phyloP scores from a whole-genome alignment of 2,329 filamentous ascomycete genomes.

The Claviceps quebecensis region DNA sequence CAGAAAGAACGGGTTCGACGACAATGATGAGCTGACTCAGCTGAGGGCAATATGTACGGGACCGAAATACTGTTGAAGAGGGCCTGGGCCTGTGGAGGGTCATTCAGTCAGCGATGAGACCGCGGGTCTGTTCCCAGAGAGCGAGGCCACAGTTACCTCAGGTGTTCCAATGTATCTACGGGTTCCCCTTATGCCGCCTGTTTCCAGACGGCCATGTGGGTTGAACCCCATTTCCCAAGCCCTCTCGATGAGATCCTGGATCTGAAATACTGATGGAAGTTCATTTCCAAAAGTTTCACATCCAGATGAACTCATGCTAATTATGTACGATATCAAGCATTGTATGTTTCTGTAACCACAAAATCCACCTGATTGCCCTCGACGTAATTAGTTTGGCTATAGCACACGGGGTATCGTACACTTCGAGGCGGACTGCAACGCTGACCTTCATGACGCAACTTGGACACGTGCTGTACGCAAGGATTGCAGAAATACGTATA shows the following conservation, averaged over 20 bases:
- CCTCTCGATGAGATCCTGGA: slow-evolving; percentile 75
- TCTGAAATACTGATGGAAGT: slow-evolving; percentile 62
- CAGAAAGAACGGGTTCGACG: background rate
- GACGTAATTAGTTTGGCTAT: background rate
- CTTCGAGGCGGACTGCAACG: background rate
- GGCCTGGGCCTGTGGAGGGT: slow-evolving; percentile 50
- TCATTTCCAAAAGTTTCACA: slow-evolving; percentile 42
- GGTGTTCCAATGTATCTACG: slow-evolving; percentile 92
- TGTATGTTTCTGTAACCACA: slow-evolving; percentile 95
- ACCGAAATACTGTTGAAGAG: slow-evolving; percentile 59
- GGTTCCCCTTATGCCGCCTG: slow-evolving; percentile 74
- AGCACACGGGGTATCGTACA: background rate
- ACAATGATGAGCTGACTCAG: background rate
- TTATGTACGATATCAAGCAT: slow-evolving; percentile 72
- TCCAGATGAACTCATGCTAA: slow-evolving; percentile 41
- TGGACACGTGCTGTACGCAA: slow-evolving; percentile 64
- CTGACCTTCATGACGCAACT: slow-evolving; percentile 58
- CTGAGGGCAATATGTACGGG: slow-evolving; percentile 24
- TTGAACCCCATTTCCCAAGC: slow-evolving; percentile 86
- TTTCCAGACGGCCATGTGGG: slow-evolving; percentile 58
- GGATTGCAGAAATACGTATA: slow-evolving; percentile 71
- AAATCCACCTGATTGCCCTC: slow-evolving; percentile 51
- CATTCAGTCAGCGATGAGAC: background rate
- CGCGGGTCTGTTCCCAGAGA: background rate
- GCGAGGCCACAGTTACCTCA: slow-evolving; percentile 40